These are phyloP conservation scores for Ceratobasidium sp. DNA, from an alignment of 1,284 basidiomycete species.

Conservation along the genomic window DNA sequence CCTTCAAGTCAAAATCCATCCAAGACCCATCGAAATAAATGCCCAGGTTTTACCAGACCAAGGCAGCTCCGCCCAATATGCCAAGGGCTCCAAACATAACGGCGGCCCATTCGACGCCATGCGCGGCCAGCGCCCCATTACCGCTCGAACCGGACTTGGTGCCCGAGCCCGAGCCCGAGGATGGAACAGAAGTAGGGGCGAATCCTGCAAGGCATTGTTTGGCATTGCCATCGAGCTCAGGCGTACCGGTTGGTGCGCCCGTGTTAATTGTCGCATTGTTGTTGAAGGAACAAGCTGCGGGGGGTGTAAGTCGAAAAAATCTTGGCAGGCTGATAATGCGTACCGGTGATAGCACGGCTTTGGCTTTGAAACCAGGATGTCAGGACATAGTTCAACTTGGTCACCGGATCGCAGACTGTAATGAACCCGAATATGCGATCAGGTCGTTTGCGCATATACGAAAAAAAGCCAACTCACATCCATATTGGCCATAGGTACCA, in stretches of 20 bases:
- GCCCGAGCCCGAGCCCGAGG: neutral
- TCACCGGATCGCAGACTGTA: constrained; percentile 42
- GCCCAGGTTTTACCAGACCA: constrained; percentile 13
- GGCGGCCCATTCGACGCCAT: neutral
- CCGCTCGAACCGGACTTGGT: neutral
- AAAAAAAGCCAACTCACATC: constrained; percentile 28
- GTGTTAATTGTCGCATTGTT: constrained; percentile 42
- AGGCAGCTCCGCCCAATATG: constrained; percentile 1
- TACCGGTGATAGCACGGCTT: constrained; percentile 26
- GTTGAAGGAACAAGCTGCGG: constrained; percentile 33
- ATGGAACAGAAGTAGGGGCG: constrained; percentile 26
- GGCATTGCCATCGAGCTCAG: constrained; percentile 34
- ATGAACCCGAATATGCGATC: neutral
- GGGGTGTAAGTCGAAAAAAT: neutral
- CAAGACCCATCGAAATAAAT: neutral
- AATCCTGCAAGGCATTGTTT: constrained; percentile 36
- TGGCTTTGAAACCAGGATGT: constrained; percentile 32
- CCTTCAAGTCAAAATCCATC: neutral
- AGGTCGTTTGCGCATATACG: neutral
- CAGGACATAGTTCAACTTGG: constrained; percentile 42
- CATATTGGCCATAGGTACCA: constrained; percentile 72
- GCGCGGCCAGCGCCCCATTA: constrained; percentile 6
- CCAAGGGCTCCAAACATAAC: neutral
- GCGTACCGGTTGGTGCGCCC: constrained; percentile 24
- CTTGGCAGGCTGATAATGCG: neutral